phyloP scores from a whole-genome alignment of 306 rosid genomes.

The Castanospermum australe region DNA sequence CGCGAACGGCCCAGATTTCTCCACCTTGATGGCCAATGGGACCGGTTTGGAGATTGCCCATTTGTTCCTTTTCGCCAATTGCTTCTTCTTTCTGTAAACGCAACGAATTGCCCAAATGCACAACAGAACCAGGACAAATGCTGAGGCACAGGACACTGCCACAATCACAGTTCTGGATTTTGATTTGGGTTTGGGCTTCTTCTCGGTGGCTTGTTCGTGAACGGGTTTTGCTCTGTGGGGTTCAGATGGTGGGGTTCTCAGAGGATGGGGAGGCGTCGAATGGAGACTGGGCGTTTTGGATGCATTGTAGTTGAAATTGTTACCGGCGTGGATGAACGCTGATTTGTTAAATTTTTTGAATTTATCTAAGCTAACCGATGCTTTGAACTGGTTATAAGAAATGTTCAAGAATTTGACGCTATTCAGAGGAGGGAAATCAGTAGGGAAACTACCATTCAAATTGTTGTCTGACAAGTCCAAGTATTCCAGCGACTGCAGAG shows the following conservation, averaged over 20 bases:
- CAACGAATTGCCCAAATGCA: constrained; percentile 23
- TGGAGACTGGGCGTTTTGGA: constrained; percentile 29
- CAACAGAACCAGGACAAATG: constrained; percentile 24
- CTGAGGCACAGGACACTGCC: constrained; percentile 36
- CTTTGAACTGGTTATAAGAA: constrained; percentile 63
- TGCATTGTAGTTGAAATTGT: constrained; percentile 27
- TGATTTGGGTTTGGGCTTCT: constrained; percentile 21
- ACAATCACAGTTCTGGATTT: constrained; percentile 26
- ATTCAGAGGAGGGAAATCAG: constrained; percentile 67
- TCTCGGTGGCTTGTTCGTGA: background rate
- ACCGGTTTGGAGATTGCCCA: constrained; percentile 95
- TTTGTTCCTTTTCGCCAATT: constrained; percentile 48
- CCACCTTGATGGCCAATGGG: constrained; percentile 52
- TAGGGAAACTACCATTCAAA: constrained; percentile 73
- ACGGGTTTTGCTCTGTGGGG: background rate
- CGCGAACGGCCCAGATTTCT: constrained; percentile 86
- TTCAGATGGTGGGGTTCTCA: constrained; percentile 19
- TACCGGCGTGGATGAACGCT: constrained; percentile 64
- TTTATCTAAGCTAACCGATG: background rate
- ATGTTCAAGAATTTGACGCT: constrained; percentile 58
- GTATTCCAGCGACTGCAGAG: constrained; percentile 45
- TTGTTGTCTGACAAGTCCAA: constrained; percentile 71
- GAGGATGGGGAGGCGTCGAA: background rate
- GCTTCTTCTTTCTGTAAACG: constrained; percentile 46
- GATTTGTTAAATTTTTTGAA: constrained; percentile 55